Percentiles rank a stretch among this genome's conserved stretches.
phyloP scores from a whole-genome alignment of 2,329 filamentous ascomycete species.

The Pleoardoris graminearum region DNA sequence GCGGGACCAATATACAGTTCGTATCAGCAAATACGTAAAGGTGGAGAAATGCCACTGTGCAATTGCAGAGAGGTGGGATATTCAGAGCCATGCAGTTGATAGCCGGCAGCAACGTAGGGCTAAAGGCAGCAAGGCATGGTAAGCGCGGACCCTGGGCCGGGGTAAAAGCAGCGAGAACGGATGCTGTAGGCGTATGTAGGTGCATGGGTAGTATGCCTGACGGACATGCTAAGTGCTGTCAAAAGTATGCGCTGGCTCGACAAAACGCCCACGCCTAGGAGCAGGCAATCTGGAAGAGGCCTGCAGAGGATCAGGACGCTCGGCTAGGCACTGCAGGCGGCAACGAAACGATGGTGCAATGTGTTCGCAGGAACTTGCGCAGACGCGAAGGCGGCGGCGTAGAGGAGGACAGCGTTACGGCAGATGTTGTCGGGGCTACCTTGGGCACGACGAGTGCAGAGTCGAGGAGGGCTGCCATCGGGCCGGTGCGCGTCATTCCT shows the following conservation, averaged over 20 bases:
- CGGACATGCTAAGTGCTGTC: slow-evolving; percentile 47
- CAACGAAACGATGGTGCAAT: slow-evolving; percentile 24
- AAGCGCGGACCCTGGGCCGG: slow-evolving; percentile 39
- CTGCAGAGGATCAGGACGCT: slow-evolving; percentile 37
- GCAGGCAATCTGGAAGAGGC: slow-evolving; percentile 45
- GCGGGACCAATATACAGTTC: slow-evolving; percentile 29
- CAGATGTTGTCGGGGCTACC: slow-evolving; percentile 9
- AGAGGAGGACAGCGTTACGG: slow-evolving; percentile 13
- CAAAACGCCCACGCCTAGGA: slow-evolving; percentile 44
- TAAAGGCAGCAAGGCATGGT: slow-evolving; percentile 43
- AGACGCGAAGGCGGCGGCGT: neutral
- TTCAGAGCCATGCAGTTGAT: slow-evolving; percentile 29
- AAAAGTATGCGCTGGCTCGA: slow-evolving; percentile 48
- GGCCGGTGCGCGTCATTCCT: slow-evolving; percentile 20
- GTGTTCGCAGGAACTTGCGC: neutral
- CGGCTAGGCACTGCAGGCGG: slow-evolving; percentile 34
- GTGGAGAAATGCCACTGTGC: slow-evolving; percentile 36
- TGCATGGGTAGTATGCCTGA: slow-evolving; percentile 46
- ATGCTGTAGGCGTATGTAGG: slow-evolving; percentile 40
- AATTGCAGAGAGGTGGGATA: slow-evolving; percentile 35
- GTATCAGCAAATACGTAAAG: slow-evolving; percentile 36
- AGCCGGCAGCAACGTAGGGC: slow-evolving; percentile 30
- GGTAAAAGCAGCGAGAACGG: slow-evolving; percentile 42
- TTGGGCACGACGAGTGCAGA: neutral
- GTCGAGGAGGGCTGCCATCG: slow-evolving; percentile 8